Base-by-base conservation (phyloP, 495 filamentous ascomycete species). In the Ascobolus immersus region DNA sequence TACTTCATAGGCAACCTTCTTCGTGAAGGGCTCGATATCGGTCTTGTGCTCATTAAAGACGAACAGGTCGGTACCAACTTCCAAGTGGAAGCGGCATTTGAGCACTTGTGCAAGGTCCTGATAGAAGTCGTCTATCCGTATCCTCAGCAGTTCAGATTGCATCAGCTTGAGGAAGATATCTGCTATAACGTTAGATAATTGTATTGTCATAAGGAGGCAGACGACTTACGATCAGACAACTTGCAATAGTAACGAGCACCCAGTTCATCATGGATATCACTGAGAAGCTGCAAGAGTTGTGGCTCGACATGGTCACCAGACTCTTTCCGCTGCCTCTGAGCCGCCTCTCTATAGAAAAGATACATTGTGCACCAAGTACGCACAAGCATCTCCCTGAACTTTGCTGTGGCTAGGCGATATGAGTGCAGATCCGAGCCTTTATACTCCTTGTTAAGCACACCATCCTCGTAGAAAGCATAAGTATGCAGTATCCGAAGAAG, bases 221-320 rank as follows among this genome's bases (percentile, higher is more conserved):
- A 13, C 21, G 27, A 30, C 42, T 37, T 13, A 49, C 46, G 46
- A 24, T 39, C 31, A 2, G 77, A 77, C n/a, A 69, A 58, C 44
- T 76, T 77, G 61, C 84, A 94, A 51, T 73, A 74, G 39, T 74
- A 71, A 31, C 89, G 68, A 26, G 82, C 60, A 7, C 86, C 89
- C n/a, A 91, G 52, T 12, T 77, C 70, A 45, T 78, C 67, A 47
- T 99, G 86, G 17, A 90, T 73, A 75, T 49, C 46, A 31, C 39
- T 49, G 8, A 49, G 23, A 17, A 49, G 25, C 5, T 27, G 20
- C 21, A 32, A 38, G 18, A 33, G 26, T 21, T 45, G 37, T 23
- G 31, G 41, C 22, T 40, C 45, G 4, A 36, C 45, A 5, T 11
- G 3, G 13, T 23, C 35, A 3, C 32, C 36, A 9, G 27, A 28